phyloP scores from a whole-genome alignment of 352 stramenopile genomes.

The Phytophthora meadii region DNA sequence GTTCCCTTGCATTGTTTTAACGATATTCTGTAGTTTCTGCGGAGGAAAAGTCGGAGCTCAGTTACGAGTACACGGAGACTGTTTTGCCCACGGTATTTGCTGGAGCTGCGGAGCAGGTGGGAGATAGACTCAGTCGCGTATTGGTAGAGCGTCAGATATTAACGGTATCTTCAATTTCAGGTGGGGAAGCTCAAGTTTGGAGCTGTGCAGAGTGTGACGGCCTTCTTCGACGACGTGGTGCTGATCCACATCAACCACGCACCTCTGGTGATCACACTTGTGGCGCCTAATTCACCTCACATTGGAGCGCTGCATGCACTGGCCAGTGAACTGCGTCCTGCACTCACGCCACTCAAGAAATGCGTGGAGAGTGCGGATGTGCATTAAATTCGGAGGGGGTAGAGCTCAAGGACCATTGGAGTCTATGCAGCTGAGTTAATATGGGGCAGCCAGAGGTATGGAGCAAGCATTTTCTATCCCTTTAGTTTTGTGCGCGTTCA shows the following conservation, averaged over 20 bases:
- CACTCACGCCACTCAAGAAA: constrained; percentile 73
- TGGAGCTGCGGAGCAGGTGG: constrained; percentile 74
- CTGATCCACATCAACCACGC: constrained; percentile 82
- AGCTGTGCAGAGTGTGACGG: constrained; percentile 70
- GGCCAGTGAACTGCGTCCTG: constrained; percentile 58
- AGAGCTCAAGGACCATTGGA: not conserved
- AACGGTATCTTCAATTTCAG: constrained; percentile 26
- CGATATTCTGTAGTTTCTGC: constrained; percentile 42
- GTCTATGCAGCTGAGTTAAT: constrained; percentile 19
- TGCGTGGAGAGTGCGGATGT: constrained; percentile 79
- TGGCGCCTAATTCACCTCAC: constrained; percentile 66
- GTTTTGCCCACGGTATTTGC: constrained; percentile 83
- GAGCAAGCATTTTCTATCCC: constrained; percentile 20
- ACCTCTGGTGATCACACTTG: constrained; percentile 81
- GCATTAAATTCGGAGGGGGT: constrained; percentile 41
- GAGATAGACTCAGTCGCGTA: not conserved
- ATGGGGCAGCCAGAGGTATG: constrained; percentile 15
- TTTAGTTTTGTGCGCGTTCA: constrained; percentile 18
- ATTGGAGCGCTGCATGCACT: constrained; percentile 69
- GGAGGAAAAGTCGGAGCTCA: constrained; percentile 49
- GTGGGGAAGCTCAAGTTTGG: constrained; percentile 86
- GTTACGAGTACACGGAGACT: constrained; percentile 81
- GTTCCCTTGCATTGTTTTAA: not conserved
- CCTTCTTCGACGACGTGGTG: constrained; percentile 77
- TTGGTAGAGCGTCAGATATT: not conserved